Base-by-base conservation (phyloP, 2,329 filamentous ascomycete genomes). In the Ophiostoma pallidulum region DNA sequence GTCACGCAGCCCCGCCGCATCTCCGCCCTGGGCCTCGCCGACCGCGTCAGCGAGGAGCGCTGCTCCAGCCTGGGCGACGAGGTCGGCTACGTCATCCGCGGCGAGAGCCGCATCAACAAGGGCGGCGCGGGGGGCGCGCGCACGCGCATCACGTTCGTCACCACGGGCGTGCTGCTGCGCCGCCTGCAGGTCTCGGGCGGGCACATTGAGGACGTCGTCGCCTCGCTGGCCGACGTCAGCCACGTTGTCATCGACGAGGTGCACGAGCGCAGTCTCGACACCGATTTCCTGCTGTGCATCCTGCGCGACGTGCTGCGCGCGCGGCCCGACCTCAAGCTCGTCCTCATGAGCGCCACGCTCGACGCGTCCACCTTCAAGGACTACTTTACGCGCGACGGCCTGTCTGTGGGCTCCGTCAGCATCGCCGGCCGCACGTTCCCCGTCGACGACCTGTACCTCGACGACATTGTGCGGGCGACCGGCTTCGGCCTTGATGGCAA, bases 201-300 rank as follows among this genome's bases (percentile, higher is more conserved):
- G 6, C 77, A 79, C 26, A 78, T 84, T 12, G 83, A 90, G 20
- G 87, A 94, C 59, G 81, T 95, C 1, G 77, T 86, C 45, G 77
- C 83, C 18, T 87, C 89, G 33, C 66, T 98, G 40, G 85, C 86
- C 6, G 87, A 96, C 64, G 83, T 98, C 53, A 96, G 86, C 56
- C 92, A 98, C 61, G 80, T 98, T 8, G 85, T 97, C 16, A 89
- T 97, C 38, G 91, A 98, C 61, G 91, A 98, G 65, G 91, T 97
- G 3, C 91, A 98, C 67, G 91, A 98, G 64, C 80, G 91, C 47
- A 94, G 87, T 65, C 71, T 98, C 9, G 92, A 97, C 60, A 96
- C 90, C 0, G 91, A 98, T 62, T 96, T 98, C 60, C 70, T 97
- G 9, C 74, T 98, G 45, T 89, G 90, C 37, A 75, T 98, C 43